Evolutionary conservation across 805 yeast genomes (phyloP).

Genomic region (Starmera quercuum): DNA sequence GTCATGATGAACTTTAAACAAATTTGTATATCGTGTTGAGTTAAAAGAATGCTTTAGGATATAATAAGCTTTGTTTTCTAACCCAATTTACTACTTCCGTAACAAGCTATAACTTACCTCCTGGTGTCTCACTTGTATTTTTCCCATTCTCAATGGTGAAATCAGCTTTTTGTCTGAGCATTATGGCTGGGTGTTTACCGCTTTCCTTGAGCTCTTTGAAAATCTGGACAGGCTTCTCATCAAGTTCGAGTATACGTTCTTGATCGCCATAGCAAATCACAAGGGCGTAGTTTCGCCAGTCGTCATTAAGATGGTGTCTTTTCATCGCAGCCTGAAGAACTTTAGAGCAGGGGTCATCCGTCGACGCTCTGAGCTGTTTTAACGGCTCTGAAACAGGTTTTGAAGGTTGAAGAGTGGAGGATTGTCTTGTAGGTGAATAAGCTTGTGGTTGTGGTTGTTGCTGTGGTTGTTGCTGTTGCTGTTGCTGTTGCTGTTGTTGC

Average conservation of each 20-base stretch:
- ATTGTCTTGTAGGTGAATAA: slow-evolving; percentile 6
- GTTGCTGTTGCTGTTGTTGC: slow-evolving; percentile 2
- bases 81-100: background rate
- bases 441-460: slow-evolving; percentile 2
- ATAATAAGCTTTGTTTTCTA: background rate
- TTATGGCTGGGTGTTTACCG: slow-evolving; percentile 85
- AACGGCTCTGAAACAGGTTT: slow-evolving; percentile 51
- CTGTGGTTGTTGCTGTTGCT: slow-evolving; percentile 8
- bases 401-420: slow-evolving; percentile 7
- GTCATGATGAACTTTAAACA: slow-evolving; percentile 8
- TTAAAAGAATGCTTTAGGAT: background rate
- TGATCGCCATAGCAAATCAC: slow-evolving; percentile 88
- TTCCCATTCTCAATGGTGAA: slow-evolving; percentile 23
- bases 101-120: slow-evolving; percentile 29
- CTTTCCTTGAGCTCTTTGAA: slow-evolving; percentile 79
- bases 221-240: slow-evolving; percentile 82
- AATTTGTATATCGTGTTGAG: background rate
- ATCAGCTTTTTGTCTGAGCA: slow-evolving; percentile 79
- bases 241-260: slow-evolving; percentile 73
- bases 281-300: slow-evolving; percentile 83
- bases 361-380: slow-evolving; percentile 75
- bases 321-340: slow-evolving; percentile 84
- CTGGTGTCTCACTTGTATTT: slow-evolving; percentile 27
- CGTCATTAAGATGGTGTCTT: slow-evolving; percentile 70
- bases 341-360: slow-evolving; percentile 87